A percentile compares a stretch with the other conserved stretches of the same genome.
Evolutionary conservation across 306 rosid species (phyloP).

Genomic region (Styphnolobium japonicum): DNA sequence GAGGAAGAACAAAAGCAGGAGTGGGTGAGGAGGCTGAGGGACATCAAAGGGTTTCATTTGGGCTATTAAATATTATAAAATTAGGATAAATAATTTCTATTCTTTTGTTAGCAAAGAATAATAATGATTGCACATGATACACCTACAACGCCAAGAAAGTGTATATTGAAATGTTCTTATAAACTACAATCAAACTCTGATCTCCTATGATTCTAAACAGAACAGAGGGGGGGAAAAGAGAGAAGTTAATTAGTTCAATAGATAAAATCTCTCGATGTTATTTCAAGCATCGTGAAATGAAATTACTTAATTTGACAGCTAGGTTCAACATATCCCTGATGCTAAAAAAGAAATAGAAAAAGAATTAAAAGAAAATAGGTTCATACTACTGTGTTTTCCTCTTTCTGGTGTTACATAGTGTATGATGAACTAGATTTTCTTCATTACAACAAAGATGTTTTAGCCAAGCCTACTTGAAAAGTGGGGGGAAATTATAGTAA

Average conservation of each 20-base stretch:
- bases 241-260: not conserved
- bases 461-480: not conserved
- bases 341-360: not conserved
- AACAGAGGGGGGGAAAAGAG: too few relatives aligned
- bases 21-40: constrained; percentile 12
- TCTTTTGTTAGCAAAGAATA: constrained; percentile 26
- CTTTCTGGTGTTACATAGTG: not conserved
- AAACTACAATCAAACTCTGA: not conserved
- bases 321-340: not conserved
- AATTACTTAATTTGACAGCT: not conserved
- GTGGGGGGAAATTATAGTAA: not conserved
- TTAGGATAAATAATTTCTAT: not conserved
- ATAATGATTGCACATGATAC: constrained; percentile 43
- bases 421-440: not conserved
- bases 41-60: constrained; percentile 1
- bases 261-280: not conserved
- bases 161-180: not conserved
- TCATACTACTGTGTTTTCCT: not conserved
- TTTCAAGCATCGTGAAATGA: not conserved
- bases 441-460: not conserved
- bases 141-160: constrained; percentile 9
- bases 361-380: not conserved
- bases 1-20: not conserved
- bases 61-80: not conserved
- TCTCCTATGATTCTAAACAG: not conserved